Percentiles rank a stretch among this genome's conserved stretches.
Evolutionary conservation across 2,329 filamentous ascomycete species (phyloP).

Genomic region (Aspergillus hortae): DNA sequence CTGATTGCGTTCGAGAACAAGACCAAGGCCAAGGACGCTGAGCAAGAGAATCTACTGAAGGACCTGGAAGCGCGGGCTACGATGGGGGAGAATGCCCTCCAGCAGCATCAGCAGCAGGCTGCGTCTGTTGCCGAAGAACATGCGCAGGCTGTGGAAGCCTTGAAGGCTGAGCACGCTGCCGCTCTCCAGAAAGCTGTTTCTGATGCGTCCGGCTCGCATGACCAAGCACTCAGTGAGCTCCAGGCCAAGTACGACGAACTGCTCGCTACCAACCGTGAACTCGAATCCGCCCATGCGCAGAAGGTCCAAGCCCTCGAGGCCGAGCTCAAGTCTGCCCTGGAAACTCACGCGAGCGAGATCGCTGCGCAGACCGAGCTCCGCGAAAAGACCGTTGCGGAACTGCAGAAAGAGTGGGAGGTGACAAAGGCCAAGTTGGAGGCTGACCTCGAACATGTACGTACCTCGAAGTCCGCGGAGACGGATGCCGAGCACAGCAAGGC

Average conservation of each 20-base stretch:
- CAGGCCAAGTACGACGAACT: slow-evolving; percentile 34
- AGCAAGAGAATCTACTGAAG: slow-evolving; percentile 32
- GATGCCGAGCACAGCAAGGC: slow-evolving; percentile 38
- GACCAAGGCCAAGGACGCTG: slow-evolving; percentile 33
- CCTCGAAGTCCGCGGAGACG: slow-evolving; percentile 32
- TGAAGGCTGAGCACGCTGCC: slow-evolving; percentile 33
- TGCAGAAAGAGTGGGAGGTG: slow-evolving; percentile 35
- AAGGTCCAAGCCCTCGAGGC: slow-evolving; percentile 27
- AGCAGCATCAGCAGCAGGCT: slow-evolving; percentile 31
- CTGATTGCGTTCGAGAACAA: slow-evolving; percentile 36
- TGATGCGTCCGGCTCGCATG: slow-evolving; percentile 29
- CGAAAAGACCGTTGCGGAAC: slow-evolving; percentile 9
- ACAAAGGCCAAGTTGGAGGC: slow-evolving; percentile 30
- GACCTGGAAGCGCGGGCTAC: slow-evolving; percentile 33
- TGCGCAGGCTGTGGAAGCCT: slow-evolving; percentile 26
- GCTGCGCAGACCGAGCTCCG: slow-evolving; percentile 25
- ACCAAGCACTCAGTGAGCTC: slow-evolving; percentile 27
- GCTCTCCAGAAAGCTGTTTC: slow-evolving; percentile 31
- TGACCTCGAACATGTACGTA: slow-evolving; percentile 35
- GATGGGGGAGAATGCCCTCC: slow-evolving; percentile 30
- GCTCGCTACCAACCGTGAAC: slow-evolving; percentile 22
- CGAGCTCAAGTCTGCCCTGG: slow-evolving; percentile 19
- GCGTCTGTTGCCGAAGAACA: slow-evolving; percentile 31
- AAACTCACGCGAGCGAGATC: slow-evolving; percentile 25
- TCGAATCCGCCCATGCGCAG: slow-evolving; percentile 30